phyloP scores from a whole-genome alignment of 768 basidiomycete genomes.

The Suillus hirtellus region DNA sequence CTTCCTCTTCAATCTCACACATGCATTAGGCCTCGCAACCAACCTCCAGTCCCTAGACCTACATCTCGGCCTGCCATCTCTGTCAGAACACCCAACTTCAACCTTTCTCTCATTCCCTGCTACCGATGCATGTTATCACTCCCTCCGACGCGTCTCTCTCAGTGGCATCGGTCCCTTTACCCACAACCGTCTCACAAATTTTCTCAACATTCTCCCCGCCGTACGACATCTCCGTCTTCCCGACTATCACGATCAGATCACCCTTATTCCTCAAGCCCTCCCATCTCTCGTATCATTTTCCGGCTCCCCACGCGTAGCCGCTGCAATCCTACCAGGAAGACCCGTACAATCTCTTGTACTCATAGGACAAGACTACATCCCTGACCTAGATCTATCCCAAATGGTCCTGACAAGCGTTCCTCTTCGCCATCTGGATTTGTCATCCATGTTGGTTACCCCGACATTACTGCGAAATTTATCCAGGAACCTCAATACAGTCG shows the following conservation, averaged over 20 bases:
- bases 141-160: conserved; percentile 44
- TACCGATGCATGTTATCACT: conserved; percentile 41
- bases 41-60: conserved; percentile 58
- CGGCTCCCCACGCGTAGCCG: conserved; percentile 59
- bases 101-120: conserved; percentile 40
- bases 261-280: conserved; percentile 44
- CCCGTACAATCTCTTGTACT: conserved; percentile 58
- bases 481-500: conserved; percentile 47
- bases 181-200: conserved; percentile 35
- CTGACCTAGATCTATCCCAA: conserved; percentile 48
- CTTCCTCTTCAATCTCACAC: conserved; percentile 42
- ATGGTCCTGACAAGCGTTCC: conserved; percentile 51
- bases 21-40: conserved; percentile 36
- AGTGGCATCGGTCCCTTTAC: conserved; percentile 44
- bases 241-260: conserved; percentile 45
- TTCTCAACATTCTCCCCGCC: conserved; percentile 42
- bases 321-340: conserved; percentile 58
- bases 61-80: conserved; percentile 44
- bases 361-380: conserved; percentile 57
- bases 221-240: conserved; percentile 48
- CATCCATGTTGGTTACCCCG: conserved; percentile 59
- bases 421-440: conserved; percentile 57
- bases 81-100: conserved; percentile 48
- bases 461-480: conserved; percentile 57
- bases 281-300: conserved; percentile 56